phyloP scores from a whole-genome alignment of 2,329 filamentous ascomycete genomes.

The Pseudogymnoascus sp. region DNA sequence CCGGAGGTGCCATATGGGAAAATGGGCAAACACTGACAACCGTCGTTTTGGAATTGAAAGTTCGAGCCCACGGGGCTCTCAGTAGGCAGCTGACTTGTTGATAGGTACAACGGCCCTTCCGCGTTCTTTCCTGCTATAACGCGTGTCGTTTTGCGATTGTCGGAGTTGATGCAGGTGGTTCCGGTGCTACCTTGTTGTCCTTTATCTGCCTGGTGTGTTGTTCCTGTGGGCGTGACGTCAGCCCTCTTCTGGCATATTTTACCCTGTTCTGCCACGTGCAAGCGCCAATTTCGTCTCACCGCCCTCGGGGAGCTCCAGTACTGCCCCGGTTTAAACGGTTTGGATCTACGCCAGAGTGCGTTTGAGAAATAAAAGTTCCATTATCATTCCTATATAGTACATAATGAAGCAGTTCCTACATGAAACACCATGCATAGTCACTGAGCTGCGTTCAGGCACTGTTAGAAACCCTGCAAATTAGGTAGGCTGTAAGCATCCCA shows the following conservation, averaged over 20 bases:
- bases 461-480: not conserved
- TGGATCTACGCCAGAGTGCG: not conserved
- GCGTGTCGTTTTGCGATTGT: conserved; percentile 3
- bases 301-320: not conserved
- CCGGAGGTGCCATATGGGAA: not conserved
- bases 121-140: not conserved
- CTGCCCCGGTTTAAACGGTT: not conserved
- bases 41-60: not conserved
- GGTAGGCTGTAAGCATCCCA: not conserved
- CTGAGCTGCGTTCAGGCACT: not conserved
- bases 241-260: not conserved
- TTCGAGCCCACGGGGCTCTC: not conserved
- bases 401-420: not conserved
- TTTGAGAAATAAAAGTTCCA: not conserved
- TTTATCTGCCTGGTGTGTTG: conserved; percentile 8
- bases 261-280: not conserved
- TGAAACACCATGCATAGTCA: not conserved
- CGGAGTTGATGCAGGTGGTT: not conserved
- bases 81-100: not conserved
- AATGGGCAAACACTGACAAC: not conserved
- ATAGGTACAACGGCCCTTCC: not conserved
- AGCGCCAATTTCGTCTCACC: not conserved
- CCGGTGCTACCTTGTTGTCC: not conserved
- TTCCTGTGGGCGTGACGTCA: conserved; percentile 1
- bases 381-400: not conserved